Base-by-base conservation (phyloP, 805 yeast species). In the Nakazawaea pomicola region DNA sequence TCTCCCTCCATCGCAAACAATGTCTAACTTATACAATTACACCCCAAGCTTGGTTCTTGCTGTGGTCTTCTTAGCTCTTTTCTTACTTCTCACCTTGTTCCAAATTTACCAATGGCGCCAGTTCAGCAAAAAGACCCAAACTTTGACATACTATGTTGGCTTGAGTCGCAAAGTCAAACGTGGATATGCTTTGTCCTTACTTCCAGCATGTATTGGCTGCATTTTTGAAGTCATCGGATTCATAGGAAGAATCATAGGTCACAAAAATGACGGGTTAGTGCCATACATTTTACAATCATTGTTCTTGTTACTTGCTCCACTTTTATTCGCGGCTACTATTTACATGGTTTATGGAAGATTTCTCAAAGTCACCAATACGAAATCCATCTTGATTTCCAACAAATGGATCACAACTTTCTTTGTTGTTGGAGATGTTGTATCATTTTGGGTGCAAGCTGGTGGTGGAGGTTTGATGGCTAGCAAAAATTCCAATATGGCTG, bases 401-500 rank as follows among this genome's bases (percentile, higher is more conserved):
- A 28, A 14, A 14, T 8, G 15, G 4, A 28, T 28, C 16, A 12
- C 30, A 3, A 14, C 30, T 28, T 28, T 28, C 14, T 28, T 28
- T 16, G 30, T 28, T 4, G 7, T 11, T 11, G 30, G 30, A n/a
- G 30, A 28, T n/a, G 30, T 28, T 8, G n/a, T 28, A n/a, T 28
- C 30, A 28, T 28, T 28, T 28, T 11, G n/a, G 3, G 15, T 28
- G 9, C 30, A 28, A 14, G 30, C 16, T n/a, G 15, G 16, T 12
- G 30, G 30, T 12, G 30, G 30, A n/a, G 30, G 30, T n/a, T 28
- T 28, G 14, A 28, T 14, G n/a, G 30, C 30, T n/a, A 24, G n/a
- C n/a, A 24, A 11, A 11, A 28, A 28, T 12, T 9, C n/a, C 7
- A n/a, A 6, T 14, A 12, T n/a, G 7, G 16, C 7, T 14, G 15